These are phyloP conservation scores for Basidiobolus meristosporus DNA, from an alignment of 371 early-diverging fungal species.

Conservation along the genomic window DNA sequence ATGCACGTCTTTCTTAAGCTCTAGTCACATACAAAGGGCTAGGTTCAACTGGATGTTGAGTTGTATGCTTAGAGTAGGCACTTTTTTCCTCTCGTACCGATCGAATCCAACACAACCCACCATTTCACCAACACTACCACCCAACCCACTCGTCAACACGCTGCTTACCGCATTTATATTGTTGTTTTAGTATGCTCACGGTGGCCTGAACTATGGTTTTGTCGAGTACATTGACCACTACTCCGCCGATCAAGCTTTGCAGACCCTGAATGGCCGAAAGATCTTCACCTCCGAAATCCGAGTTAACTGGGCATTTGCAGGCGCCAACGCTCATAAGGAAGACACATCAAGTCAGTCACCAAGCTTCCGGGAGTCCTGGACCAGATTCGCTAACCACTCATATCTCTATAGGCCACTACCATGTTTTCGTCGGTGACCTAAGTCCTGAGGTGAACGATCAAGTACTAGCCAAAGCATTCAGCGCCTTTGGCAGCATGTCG, in stretches of 20 bases:
- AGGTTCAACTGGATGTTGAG: no score
- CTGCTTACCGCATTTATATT: no score
- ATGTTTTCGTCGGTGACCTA: conserved; percentile 71
- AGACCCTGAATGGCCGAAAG: conserved; percentile 53
- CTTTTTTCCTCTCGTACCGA: no score
- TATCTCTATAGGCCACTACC: conserved; percentile 30
- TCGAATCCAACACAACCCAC: no score
- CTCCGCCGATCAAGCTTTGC: conserved; percentile 54
- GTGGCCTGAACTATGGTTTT: conserved; percentile 74
- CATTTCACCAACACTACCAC: no score
- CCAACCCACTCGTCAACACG: no score
- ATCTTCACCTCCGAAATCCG: conserved; percentile 49
- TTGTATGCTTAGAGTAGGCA: no score
- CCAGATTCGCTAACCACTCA: not conserved
- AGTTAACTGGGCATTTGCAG: conserved; percentile 69
- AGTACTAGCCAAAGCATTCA: conserved; percentile 47
- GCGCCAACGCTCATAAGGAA: conserved; percentile 25
- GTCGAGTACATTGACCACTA: conserved; percentile 61
- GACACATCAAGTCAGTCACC: conserved; percentile 25
- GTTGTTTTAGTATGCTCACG: conserved; percentile 13
- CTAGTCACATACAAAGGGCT: no score
- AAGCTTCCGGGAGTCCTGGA: not conserved
- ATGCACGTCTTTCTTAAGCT: no score
- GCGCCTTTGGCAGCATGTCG: conserved; percentile 49
- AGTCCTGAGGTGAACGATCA: conserved; percentile 59